Evolutionary conservation across 2,329 filamentous ascomycete genomes (phyloP).

Genomic region (Neopestalotiopsis rosae): DNA sequence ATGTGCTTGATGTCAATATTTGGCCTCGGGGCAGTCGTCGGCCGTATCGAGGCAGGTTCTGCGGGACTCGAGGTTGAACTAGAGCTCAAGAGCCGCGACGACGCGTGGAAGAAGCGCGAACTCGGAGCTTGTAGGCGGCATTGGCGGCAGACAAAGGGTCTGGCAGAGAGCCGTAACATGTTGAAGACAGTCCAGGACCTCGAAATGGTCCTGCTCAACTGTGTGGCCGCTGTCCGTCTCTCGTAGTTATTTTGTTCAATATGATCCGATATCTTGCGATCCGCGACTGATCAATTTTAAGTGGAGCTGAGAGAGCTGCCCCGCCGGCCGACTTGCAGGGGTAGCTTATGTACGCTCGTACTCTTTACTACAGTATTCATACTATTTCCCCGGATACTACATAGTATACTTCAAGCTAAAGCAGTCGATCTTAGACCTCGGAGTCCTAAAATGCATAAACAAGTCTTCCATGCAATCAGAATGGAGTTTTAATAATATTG

Average conservation of each 20-base stretch:
- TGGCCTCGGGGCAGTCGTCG: conserved; percentile 78
- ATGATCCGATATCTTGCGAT: conserved; percentile 1
- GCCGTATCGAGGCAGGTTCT: conserved; percentile 48
- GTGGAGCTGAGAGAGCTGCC: conserved; percentile 23
- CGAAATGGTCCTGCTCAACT: neutral
- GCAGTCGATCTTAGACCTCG: too few relatives aligned
- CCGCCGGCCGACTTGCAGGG: conserved; percentile 29
- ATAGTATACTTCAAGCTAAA: neutral
- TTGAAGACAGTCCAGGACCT: neutral
- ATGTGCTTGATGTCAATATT: conserved; percentile 88
- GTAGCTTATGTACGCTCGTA: conserved; percentile 20
- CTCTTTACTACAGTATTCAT: neutral
- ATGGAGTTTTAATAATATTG: too few relatives aligned
- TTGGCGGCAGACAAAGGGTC: conserved; percentile 31
- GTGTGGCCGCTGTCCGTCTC: neutral
- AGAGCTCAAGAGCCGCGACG: conserved; percentile 26
- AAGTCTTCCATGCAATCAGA: too few relatives aligned
- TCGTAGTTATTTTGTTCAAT: neutral
- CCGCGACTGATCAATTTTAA: neutral
- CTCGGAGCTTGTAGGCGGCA: conserved; percentile 30
- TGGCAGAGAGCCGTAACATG: conserved; percentile 27
- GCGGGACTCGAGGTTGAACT: conserved; percentile 17
- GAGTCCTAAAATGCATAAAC: too few relatives aligned
- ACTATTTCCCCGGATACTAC: neutral
- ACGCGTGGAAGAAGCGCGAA: conserved; percentile 25